Conservation (phyloP, 305 asterid genomes). For the Fraxinus velutina region DNA sequence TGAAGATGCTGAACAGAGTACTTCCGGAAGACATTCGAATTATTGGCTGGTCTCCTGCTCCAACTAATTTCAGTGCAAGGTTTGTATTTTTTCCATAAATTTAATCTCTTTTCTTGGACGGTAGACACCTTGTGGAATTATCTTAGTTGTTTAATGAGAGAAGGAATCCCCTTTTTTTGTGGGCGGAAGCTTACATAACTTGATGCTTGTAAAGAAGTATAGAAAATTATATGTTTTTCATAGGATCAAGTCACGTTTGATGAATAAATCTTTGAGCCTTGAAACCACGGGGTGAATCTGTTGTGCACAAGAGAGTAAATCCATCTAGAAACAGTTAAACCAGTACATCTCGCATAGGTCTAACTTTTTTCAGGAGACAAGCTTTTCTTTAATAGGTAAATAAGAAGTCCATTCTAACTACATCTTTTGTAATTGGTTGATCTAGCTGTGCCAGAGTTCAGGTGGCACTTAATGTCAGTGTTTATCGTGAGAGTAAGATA, state of each 20-base stretch:
- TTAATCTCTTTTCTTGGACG: slow-evolving; percentile 19
- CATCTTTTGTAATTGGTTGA: slow-evolving; percentile 1
- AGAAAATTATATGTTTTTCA: slow-evolving; percentile 1
- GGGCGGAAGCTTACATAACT: slow-evolving; percentile 11
- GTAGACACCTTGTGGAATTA: slow-evolving; percentile 10
- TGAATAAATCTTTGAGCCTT: slow-evolving; percentile 6
- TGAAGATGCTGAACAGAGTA: slow-evolving; percentile 63
- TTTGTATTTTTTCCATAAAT: slow-evolving; percentile 28
- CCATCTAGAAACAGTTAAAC: slow-evolving; percentile 15
- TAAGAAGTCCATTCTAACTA: background rate
- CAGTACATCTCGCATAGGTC: background rate
- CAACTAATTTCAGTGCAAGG: slow-evolving; percentile 84
- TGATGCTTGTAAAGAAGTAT: slow-evolving; percentile 2
- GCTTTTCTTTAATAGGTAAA: background rate
- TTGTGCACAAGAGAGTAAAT: slow-evolving; percentile 9
- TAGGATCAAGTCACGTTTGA: slow-evolving; percentile 13
- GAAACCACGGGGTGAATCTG: slow-evolving; percentile 6
- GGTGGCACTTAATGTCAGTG: slow-evolving; percentile 5
- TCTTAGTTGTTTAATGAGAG: background rate
- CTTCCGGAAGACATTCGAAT: slow-evolving; percentile 87
- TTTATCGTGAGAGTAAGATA: background rate
- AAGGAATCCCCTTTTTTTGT: slow-evolving; percentile 12
- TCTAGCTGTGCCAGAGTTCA: background rate
- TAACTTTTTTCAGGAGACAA: background rate
- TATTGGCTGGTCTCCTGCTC: slow-evolving; percentile 93